Percentiles rank a stretch among this genome's conserved stretches.
Evolutionary conservation across 495 filamentous ascomycete genomes (phyloP).

Genomic region (Penicillium flavigenum): DNA sequence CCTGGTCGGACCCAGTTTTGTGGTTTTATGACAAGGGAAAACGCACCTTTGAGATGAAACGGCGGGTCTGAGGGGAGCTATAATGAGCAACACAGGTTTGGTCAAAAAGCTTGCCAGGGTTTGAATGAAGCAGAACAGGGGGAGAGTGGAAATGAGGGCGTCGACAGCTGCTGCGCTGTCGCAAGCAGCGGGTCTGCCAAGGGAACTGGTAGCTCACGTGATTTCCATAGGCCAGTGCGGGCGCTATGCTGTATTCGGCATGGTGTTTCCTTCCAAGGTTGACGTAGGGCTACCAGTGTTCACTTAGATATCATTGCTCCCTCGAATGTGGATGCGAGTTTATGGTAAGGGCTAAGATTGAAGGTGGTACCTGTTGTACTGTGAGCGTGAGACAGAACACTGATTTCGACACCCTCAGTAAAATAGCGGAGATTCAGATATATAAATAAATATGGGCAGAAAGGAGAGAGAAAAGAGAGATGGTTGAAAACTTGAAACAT

Average conservation of each 20-base stretch:
- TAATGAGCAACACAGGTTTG: constrained; percentile 5
- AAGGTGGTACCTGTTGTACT: background rate
- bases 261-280: background rate
- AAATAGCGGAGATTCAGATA: background rate
- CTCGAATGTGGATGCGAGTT: background rate
- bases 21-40: background rate
- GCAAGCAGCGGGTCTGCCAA: constrained; percentile 48
- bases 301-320: background rate
- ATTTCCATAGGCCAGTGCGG: background rate
- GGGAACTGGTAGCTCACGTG: constrained; percentile 12
- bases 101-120: background rate
- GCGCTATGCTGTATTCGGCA: background rate
- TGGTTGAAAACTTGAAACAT: background rate
- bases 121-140: constrained; percentile 21
- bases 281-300: no score
- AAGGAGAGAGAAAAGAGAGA: background rate
- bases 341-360: background rate
- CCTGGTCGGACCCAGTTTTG: background rate
- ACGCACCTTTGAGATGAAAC: constrained; percentile 3
- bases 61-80: background rate
- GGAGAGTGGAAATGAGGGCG: constrained; percentile 23
- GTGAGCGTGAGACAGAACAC: rapidly evolving
- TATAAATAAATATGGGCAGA: background rate
- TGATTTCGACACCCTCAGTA: background rate
- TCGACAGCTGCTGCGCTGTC: constrained; percentile 31